These are phyloP conservation scores for Mycosphaerella arachidis DNA, from an alignment of 2,329 filamentous ascomycete genomes.

Conservation along the genomic window DNA sequence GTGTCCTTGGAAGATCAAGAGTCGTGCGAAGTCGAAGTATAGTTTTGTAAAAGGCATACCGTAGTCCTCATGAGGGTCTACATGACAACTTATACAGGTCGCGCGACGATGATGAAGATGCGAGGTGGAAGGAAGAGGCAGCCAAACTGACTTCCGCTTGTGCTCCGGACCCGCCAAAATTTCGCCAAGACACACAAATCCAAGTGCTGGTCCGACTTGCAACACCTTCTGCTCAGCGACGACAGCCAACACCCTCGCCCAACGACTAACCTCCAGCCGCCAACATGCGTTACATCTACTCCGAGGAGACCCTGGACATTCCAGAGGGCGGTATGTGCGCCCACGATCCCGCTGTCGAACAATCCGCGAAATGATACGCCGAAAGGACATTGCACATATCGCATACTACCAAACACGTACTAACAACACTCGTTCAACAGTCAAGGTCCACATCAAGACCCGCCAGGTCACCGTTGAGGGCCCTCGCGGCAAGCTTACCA, in stretches of 20 bases:
- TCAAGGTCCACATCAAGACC: slow-evolving; percentile 97
- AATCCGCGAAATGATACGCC: not conserved
- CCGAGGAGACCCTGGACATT: slow-evolving; percentile 89
- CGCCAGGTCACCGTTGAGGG: slow-evolving; percentile 95
- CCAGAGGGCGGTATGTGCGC: slow-evolving; percentile 85
- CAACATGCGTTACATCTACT: slow-evolving; percentile 99
- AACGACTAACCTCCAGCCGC: slow-evolving; percentile 25
- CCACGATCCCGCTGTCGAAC: slow-evolving; percentile 1
- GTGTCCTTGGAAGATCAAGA: not conserved
- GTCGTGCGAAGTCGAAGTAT: not conserved
- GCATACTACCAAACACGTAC: slow-evolving; percentile 8
- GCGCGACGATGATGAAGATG: not conserved
- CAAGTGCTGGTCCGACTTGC: too few species aligned
- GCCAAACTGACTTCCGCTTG: not conserved
- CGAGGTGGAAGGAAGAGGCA: not conserved
- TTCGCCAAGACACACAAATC: not conserved
- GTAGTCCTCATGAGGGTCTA: not conserved
- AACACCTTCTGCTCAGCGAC: not conserved
- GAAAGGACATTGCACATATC: not conserved
- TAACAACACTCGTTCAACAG: slow-evolving; percentile 48
- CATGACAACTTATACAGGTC: not conserved
- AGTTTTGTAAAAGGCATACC: not conserved
- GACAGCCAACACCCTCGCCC: slow-evolving; percentile 14
- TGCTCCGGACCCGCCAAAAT: not conserved
- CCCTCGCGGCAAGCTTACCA: slow-evolving; percentile 92